These are phyloP conservation scores for Ceriops zippeliana DNA, from an alignment of 345 rosid species.

Conservation along the genomic window DNA sequence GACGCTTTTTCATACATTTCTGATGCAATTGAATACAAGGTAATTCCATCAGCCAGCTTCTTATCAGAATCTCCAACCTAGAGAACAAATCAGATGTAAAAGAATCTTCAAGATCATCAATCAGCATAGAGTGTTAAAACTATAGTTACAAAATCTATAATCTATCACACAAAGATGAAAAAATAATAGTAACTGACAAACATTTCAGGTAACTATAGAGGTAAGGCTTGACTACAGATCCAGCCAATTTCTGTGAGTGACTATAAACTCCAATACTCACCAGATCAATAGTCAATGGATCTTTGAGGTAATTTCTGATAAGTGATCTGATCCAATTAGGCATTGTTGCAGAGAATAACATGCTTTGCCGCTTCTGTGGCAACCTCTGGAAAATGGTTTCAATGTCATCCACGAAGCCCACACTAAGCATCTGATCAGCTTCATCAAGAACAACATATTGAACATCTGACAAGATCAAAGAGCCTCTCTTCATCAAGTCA, in stretches of 20 bases:
- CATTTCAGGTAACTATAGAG: neutral
- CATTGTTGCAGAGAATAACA: slow-evolving; percentile 99
- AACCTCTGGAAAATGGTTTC: slow-evolving; percentile 64
- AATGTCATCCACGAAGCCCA: slow-evolving; percentile 95
- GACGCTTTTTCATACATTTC: slow-evolving; percentile 56
- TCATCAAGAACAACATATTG: slow-evolving; percentile 89
- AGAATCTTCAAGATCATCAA: neutral
- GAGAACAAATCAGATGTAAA: slow-evolving; percentile 15
- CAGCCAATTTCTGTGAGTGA: too few species aligned
- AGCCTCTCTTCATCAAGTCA: slow-evolving; percentile 85
- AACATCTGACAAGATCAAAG: slow-evolving; percentile 69
- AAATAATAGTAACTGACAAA: neutral
- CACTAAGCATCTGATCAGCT: slow-evolving; percentile 98
- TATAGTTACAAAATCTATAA: too few species aligned
- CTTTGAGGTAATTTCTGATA: slow-evolving; percentile 58
- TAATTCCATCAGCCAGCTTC: slow-evolving; percentile 90
- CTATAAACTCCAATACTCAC: slow-evolving; percentile 41
- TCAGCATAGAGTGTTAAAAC: too few species aligned
- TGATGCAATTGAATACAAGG: slow-evolving; percentile 62
- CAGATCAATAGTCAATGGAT: slow-evolving; percentile 85
- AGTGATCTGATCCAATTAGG: slow-evolving; percentile 83
- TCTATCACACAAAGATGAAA: slow-evolving; percentile 1
- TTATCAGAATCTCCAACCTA: slow-evolving; percentile 95
- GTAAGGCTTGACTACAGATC: neutral
- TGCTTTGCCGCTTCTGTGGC: slow-evolving; percentile 74